Base-by-base conservation (phyloP, 441 rosid genomes). In the Bocquillonia castaneifolia region DNA sequence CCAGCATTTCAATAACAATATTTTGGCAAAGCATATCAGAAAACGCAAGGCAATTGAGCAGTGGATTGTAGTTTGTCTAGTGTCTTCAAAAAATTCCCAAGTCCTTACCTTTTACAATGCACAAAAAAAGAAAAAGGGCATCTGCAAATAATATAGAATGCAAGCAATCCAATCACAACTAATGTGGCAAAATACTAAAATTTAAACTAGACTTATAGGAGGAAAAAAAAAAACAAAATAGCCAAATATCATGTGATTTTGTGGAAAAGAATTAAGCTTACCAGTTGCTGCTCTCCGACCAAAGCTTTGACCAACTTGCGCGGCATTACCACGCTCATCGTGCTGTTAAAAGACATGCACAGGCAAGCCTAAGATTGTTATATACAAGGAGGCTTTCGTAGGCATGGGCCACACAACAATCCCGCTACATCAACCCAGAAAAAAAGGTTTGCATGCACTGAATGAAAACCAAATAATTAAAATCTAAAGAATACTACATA, bases 301-400 rank as follows among this genome's bases (percentile, higher is more conserved):
- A 70, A 76, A 82, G 82, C 84, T 82, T 80, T 85, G 85, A 78
- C 84, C 93, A 78, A 61, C 88, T 81, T 76, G 89, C 72, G 83
- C 71, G 44, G 84, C 77, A 80, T 36, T 80, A 83, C 79, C 81
- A 72, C 84, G 92, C 70, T 85, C 94, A 83, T 91, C 91, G 34
- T 83, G 94, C 98, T 94, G 92, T 88, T 83, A 87, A 69, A 83
- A 88, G 83, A 89, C 86, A 93, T 55, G 82, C 77, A 91, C 82
- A 88, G 83, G 93, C 88, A 93, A 86, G 86, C 80, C 93, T 78
- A 84, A 89, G 73, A 88, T 78, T 77, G 89, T 83, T 86, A 88
- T 72, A 84, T 79, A 80, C 78, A 80, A 31, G 66, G 82, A 77
- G 74, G 83, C 86, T 83, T 79, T 78, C 53, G 69, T 78, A 80